Base-by-base conservation (phyloP, 495 filamentous ascomycete species). In the Opeltia flavorubescens region DNA sequence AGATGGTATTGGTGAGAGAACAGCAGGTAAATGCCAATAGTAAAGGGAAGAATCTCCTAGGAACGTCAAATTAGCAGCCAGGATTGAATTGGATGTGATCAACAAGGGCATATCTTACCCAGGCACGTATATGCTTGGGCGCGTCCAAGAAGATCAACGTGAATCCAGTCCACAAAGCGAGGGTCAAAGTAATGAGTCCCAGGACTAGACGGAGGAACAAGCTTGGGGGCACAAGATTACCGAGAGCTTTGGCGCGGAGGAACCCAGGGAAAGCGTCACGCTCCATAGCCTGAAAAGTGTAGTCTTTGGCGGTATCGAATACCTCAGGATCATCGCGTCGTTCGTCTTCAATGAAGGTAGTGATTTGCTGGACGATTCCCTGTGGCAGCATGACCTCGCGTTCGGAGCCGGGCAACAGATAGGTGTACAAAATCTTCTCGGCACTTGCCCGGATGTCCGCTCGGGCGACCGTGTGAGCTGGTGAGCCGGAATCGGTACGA, bases 201-300 rank as follows among this genome's bases (percentile, higher is more conserved):
- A 95, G 61, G 18, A 88, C 82, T 33, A 95, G 64, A 17, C 91
- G 77, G 51, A 87, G 67, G 58, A 95, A 78, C 36, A 86, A 76
- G 25, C 84, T 91, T 17, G 89, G 73, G 4, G 89, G 91, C 18
- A 96, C 85, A 1, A 98, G 69, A 57, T 98, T 98, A 33, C 93
- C 93, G 12, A 98, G 72, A 5, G 89, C 91, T 67, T 95, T 95
- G 56, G 84, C 81, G 55, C 86, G 79, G 51, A 98, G 75, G 70
- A 98, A 98, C 20, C 89, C 89, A 3, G 91, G 91, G 64, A 95
- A 98, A 12, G 91, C 91, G 65, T 96, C 91, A 34, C 93, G 80
- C 64, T 99, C 91, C 93, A 99, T 99, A 2, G 91, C 91, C 59
- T 96, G 93, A 64, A 95, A 99, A 39, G 95, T 89, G 60, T 96